Evolutionary conservation across 305 asterid genomes (phyloP).

Genomic region (Fraxinus floribunda): DNA sequence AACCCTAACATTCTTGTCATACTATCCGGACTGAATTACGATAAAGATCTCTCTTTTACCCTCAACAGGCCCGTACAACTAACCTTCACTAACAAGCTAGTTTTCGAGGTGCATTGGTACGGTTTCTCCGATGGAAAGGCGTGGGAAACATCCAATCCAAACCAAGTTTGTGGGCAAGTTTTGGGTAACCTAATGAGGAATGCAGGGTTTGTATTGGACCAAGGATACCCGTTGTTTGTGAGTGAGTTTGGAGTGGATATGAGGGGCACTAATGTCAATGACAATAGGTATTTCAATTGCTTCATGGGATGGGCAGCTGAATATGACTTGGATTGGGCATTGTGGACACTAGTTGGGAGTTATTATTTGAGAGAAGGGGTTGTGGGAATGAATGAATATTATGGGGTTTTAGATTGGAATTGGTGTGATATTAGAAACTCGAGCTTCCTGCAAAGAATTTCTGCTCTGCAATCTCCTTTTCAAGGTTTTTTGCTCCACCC

Average conservation of each 20-base stretch:
- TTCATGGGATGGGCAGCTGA: conserved; percentile 94
- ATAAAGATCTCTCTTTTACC: conserved; percentile 68
- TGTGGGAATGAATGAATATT: conserved; percentile 61
- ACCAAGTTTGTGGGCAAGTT: conserved; percentile 72
- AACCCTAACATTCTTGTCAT: conserved; percentile 68
- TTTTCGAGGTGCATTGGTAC: conserved; percentile 84
- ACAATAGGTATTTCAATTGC: conserved; percentile 77
- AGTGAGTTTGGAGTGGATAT: conserved; percentile 86
- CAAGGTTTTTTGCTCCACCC: conserved; percentile 45
- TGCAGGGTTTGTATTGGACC: conserved; percentile 62
- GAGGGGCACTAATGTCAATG: conserved; percentile 80
- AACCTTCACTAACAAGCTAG: conserved; percentile 59
- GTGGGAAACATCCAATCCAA: conserved; percentile 66
- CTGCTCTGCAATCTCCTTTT: conserved; percentile 66
- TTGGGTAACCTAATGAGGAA: conserved; percentile 39
- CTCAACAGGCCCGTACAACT: conserved; percentile 39
- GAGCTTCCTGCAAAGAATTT: conserved; percentile 50
- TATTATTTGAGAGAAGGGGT: conserved; percentile 70
- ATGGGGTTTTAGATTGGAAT: conserved; percentile 78
- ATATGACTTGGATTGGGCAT: conserved; percentile 81
- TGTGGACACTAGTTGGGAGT: conserved; percentile 87
- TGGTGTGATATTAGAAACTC: conserved; percentile 70
- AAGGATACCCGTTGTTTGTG: conserved; percentile 83
- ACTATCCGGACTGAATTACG: conserved; percentile 70
- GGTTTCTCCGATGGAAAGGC: conserved; percentile 70